phyloP scores from a whole-genome alignment of 305 asterid genomes.

The Fraxinus xanthoxyloides region DNA sequence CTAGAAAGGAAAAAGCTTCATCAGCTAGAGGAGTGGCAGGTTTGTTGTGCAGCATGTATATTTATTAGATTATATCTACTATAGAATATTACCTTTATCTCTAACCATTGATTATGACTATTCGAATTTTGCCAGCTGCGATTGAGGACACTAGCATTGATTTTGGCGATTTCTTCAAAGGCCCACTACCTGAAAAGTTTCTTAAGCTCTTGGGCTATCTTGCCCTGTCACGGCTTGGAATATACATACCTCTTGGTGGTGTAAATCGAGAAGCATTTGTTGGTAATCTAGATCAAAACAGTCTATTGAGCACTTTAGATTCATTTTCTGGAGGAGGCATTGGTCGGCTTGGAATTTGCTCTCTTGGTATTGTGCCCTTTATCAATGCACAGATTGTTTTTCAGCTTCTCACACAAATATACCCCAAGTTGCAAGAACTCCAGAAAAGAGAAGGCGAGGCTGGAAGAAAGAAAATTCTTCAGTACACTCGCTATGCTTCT shows the following conservation, averaged over 20 bases:
- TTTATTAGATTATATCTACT: conserved; percentile 9
- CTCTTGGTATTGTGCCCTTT: conserved; percentile 95
- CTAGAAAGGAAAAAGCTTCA: conserved; percentile 67
- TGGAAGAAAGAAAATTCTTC: conserved; percentile 88
- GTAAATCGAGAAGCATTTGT: conserved; percentile 86
- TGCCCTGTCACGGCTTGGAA: conserved; percentile 88
- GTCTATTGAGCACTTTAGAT: conserved; percentile 84
- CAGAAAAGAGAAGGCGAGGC: conserved; percentile 97
- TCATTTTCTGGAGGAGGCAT: conserved; percentile 98
- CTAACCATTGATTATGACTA: conserved; percentile 53
- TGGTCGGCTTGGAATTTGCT: conserved; percentile 93
- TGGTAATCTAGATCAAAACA: conserved; percentile 88
- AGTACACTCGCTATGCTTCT: conserved; percentile 97
- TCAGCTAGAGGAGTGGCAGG: conserved; percentile 90
- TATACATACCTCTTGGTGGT: conserved; percentile 95
- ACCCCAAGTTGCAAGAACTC: conserved; percentile 93
- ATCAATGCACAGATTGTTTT: conserved; percentile 95
- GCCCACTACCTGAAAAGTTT: conserved; percentile 93
- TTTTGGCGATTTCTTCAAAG: conserved; percentile 92
- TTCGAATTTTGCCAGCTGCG: conserved; percentile 78
- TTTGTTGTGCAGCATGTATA: conserved; percentile 27
- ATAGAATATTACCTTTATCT: conserved; percentile 33
- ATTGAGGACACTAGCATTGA: conserved; percentile 95
- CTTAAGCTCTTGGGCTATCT: conserved; percentile 85
- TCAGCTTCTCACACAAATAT: conserved; percentile 90